phyloP scores from a whole-genome alignment of 2,329 filamentous ascomycete species.

The Ophiosphaerella korrae region DNA sequence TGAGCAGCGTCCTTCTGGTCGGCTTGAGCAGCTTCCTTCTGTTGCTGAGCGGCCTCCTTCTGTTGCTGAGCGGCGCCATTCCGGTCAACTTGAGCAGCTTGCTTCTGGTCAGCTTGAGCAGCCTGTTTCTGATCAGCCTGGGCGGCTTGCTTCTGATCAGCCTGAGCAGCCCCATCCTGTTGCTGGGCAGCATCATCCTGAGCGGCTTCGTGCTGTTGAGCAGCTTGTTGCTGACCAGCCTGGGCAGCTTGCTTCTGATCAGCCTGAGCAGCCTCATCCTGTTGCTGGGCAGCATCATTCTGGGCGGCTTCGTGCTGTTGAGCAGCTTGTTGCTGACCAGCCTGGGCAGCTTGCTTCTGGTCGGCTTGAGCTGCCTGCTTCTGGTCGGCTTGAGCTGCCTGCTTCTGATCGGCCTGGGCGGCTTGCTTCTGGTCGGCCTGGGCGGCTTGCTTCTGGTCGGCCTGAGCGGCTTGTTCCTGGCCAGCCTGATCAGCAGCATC shows the following conservation, averaged over 20 bases:
- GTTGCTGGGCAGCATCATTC: too few relatives aligned
- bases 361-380: not conserved
- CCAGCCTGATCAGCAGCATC: not conserved
- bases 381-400: not conserved
- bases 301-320: not conserved
- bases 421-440: not conserved
- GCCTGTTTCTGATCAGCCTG: not conserved
- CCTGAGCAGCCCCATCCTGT: too few relatives aligned
- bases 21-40: not conserved
- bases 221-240: not conserved
- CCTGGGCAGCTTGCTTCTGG: not conserved
- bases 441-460: not conserved
- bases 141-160: conserved; percentile 3
- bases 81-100: not conserved
- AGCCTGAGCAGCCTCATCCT: not conserved
- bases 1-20: not conserved
- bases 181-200: too few relatives aligned
- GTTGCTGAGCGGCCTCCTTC: conserved; percentile 1
- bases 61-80: conserved; percentile 1
- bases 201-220: too few relatives aligned
- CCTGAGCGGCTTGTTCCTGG: conserved; percentile 1
- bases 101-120: not conserved
- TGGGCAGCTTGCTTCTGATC: conserved; percentile 1
- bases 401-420: not conserved
- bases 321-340: conserved; percentile 1